phyloP scores from a whole-genome alignment of 495 filamentous ascomycete species.

The Acidomyces sp. region DNA sequence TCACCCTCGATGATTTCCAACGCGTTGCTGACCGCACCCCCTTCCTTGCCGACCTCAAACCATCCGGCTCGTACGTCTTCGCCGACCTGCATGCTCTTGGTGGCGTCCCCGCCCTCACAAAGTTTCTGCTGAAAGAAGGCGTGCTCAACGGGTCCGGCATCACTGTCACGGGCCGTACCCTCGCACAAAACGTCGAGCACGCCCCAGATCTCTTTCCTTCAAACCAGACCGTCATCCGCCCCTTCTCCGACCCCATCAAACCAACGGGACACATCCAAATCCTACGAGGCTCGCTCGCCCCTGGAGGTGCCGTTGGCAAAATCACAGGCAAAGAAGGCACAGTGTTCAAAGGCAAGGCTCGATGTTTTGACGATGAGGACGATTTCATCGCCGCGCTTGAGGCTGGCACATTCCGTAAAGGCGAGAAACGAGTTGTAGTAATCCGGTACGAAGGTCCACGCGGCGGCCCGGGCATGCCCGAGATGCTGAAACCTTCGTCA shows the following conservation, averaged over 20 bases:
- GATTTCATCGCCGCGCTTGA: conserved; percentile 34
- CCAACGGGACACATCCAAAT: conserved; percentile 92
- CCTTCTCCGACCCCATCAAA: conserved; percentile 86
- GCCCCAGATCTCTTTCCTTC: conserved; percentile 64
- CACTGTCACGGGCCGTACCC: conserved; percentile 88
- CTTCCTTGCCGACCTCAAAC: conserved; percentile 92
- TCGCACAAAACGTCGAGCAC: conserved; percentile 77
- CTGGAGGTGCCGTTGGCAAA: conserved; percentile 88
- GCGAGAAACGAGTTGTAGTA: conserved; percentile 93
- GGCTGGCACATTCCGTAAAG: conserved; percentile 74
- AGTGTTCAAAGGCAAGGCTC: conserved; percentile 75
- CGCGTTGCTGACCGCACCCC: conserved; percentile 79
- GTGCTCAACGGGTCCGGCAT: conserved; percentile 76
- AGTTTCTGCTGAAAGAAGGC: conserved; percentile 81
- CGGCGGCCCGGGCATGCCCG: conserved; percentile 72
- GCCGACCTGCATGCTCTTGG: conserved; percentile 80
- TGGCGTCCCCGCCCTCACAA: conserved; percentile 80
- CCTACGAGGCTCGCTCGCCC: conserved; percentile 77
- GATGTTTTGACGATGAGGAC: conserved; percentile 59
- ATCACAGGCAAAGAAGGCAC: conserved; percentile 96
- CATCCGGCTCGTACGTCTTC: conserved; percentile 94
- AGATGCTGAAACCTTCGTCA: conserved; percentile 73
- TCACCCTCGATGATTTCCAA: conserved; percentile 97
- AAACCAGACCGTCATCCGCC: conserved; percentile 84
- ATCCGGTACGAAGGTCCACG: conserved; percentile 91